Conservation (phyloP, 306 rosid species). For the Fragaria vesca region DNA sequence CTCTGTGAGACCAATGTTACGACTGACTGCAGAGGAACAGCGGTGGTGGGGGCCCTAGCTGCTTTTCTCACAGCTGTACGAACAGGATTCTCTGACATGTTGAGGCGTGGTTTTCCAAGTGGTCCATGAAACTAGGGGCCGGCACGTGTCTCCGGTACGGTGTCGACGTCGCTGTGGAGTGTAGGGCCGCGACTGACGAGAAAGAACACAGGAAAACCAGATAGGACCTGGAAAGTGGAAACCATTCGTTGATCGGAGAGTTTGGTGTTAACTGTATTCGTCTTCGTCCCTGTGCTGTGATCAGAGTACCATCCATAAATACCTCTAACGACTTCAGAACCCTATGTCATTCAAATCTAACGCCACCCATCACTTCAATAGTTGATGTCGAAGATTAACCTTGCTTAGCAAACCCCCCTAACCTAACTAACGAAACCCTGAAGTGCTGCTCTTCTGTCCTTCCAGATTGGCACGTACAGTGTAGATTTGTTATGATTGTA, state of each 20-base stretch:
- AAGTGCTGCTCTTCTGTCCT: neutral
- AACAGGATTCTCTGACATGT: neutral
- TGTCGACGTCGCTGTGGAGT: neutral
- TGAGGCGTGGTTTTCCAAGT: conserved; percentile 4
- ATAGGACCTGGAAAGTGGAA: neutral
- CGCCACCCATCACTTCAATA: neutral
- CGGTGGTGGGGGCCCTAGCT: neutral
- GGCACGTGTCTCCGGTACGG: conserved; percentile 4
- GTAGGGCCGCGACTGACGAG: neutral
- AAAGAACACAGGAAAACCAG: neutral
- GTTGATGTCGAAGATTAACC: neutral
- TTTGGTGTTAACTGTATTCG: neutral
- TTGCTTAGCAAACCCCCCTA: neutral
- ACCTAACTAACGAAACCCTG: neutral
- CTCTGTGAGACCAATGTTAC: too few relatives aligned
- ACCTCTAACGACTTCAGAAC: neutral
- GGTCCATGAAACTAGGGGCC: conserved; percentile 22
- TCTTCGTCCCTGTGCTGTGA: neutral
- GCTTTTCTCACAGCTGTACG: conserved; percentile 11
- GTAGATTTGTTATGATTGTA: neutral
- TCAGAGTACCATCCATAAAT: neutral
- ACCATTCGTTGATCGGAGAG: neutral
- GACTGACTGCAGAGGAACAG: too few relatives aligned
- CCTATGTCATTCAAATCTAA: neutral
- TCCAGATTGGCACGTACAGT: neutral